Conservation (phyloP, 306 rosid genomes). For the Mimosa bimucronata region DNA sequence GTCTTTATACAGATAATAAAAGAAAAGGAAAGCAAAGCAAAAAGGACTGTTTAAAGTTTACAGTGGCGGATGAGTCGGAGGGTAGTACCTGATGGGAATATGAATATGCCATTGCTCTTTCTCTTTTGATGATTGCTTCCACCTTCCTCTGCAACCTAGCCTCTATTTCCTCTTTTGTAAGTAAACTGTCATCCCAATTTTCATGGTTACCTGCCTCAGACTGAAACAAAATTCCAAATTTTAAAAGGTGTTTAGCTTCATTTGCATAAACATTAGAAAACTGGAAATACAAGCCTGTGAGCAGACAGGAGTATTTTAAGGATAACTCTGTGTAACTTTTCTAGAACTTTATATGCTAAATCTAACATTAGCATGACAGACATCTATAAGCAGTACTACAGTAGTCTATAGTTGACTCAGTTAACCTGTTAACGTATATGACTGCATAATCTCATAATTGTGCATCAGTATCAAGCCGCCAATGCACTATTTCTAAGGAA, state of each 20-base stretch:
- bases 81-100: slow-evolving; percentile 83
- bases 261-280: slow-evolving; percentile 1
- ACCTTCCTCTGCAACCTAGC: slow-evolving; percentile 85
- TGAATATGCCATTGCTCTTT: slow-evolving; percentile 94
- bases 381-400: not conserved
- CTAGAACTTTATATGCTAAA: not conserved
- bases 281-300: slow-evolving; percentile 27
- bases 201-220: slow-evolving; percentile 78
- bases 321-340: not conserved
- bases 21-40: not conserved
- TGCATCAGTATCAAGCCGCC: not conserved
- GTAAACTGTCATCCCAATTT: slow-evolving; percentile 92
- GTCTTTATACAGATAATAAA: not conserved
- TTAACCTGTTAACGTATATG: not conserved
- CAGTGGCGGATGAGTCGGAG: slow-evolving; percentile 26
- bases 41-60: not conserved
- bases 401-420: slow-evolving; percentile 28
- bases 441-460: slow-evolving; percentile 1
- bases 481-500: not conserved
- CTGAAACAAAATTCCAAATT: slow-evolving; percentile 48
- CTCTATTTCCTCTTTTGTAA: slow-evolving; percentile 91
- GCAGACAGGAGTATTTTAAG: slow-evolving; percentile 11
- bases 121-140: slow-evolving; percentile 90
- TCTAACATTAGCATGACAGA: not conserved
- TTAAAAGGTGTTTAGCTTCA: slow-evolving; percentile 27